Conservation (phyloP, 257 asterid species). For the Jacaranda mimosifolia region DNA sequence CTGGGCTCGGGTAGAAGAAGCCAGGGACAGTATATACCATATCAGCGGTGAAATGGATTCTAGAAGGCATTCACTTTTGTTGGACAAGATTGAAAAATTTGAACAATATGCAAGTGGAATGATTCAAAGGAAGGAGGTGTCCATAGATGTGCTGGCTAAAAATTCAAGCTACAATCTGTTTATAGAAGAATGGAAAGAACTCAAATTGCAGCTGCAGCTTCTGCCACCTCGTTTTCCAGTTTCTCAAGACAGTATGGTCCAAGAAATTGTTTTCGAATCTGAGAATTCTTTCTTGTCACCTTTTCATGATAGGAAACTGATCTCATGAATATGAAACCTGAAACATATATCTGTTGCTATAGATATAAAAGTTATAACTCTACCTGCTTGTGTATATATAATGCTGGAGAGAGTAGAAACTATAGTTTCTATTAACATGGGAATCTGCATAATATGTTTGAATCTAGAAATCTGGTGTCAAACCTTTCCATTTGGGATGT, state of each 20-base stretch:
- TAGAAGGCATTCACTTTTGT: conserved; percentile 36
- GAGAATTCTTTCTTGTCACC: conserved; percentile 28
- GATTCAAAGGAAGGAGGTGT: conserved; percentile 81
- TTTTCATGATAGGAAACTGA: conserved; percentile 30
- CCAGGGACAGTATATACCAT: conserved; percentile 55
- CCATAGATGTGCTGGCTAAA: conserved; percentile 72
- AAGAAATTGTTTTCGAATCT: conserved; percentile 28
- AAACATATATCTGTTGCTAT: background rate
- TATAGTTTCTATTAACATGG: background rate
- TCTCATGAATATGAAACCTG: conserved; percentile 14
- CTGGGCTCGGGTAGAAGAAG: conserved; percentile 92
- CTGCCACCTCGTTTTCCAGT: conserved; percentile 53
- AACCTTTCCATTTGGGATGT: conserved; percentile 38
- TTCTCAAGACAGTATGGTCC: conserved; percentile 45
- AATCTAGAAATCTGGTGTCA: background rate
- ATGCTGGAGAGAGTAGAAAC: background rate
- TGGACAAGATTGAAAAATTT: conserved; percentile 60
- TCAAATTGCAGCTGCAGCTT: conserved; percentile 55
- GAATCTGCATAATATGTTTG: background rate
- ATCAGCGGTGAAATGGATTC: conserved; percentile 58
- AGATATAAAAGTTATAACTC: background rate
- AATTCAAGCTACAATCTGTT: conserved; percentile 83
- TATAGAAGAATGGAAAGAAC: conserved; percentile 63
- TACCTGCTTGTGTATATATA: conserved; percentile 9
- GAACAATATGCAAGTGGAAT: conserved; percentile 65